Evolutionary conservation across 2,329 filamentous ascomycete genomes (phyloP).

Genomic region (Diaporthe ilicicola): DNA sequence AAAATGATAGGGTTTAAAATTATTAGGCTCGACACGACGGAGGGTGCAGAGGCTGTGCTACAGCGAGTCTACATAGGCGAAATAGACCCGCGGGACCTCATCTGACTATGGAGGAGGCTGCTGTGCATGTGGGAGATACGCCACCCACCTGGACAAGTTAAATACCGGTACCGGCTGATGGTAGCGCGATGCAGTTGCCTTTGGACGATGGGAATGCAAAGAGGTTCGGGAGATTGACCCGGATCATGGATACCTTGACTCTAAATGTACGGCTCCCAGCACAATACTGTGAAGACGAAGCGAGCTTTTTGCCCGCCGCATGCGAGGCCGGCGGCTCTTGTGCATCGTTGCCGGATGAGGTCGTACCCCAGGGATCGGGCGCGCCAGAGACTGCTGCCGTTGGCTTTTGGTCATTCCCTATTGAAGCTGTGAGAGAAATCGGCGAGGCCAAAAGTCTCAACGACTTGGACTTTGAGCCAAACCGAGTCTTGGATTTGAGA

Average conservation of each 20-base stretch:
- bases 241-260: neutral
- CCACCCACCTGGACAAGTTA: slow-evolving; percentile 1
- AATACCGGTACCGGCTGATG: slow-evolving; percentile 22
- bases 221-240: neutral
- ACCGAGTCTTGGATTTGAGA: slow-evolving; percentile 20
- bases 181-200: neutral
- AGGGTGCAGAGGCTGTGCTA: neutral
- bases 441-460: slow-evolving; percentile 11
- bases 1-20: neutral
- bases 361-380: neutral
- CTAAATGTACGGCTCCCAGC: neutral
- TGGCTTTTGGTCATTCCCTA: slow-evolving; percentile 30
- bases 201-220: neutral
- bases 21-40: neutral
- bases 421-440: slow-evolving; percentile 10
- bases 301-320: too few relatives aligned
- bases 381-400: neutral
- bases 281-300: too few relatives aligned
- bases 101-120: slow-evolving; percentile 27
- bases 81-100: slow-evolving; percentile 26
- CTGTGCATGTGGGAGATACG: slow-evolving; percentile 16
- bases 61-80: slow-evolving; percentile 10
- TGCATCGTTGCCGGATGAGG: neutral
- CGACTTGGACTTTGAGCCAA: slow-evolving; percentile 4
- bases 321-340: neutral